Conservation (phyloP, 2,329 filamentous ascomycete genomes). For the Hypomyces perniciosus region DNA sequence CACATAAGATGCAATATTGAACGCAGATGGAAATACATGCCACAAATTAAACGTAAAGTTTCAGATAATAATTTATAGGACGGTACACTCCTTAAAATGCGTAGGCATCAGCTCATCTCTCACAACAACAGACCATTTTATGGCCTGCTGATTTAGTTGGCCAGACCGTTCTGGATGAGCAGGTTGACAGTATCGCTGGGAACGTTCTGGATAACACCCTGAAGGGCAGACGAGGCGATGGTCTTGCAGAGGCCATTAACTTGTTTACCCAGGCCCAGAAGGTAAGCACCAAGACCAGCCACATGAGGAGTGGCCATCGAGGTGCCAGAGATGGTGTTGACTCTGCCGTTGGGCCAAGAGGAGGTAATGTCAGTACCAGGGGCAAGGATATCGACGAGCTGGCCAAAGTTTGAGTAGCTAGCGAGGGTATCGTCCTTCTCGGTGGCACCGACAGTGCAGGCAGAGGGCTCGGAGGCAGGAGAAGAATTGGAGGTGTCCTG, state of each 20-base stretch:
- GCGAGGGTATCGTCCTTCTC: slow-evolving; percentile 32
- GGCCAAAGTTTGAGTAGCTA: slow-evolving; percentile 44
- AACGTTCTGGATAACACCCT: slow-evolving; percentile 34
- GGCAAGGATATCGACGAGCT: slow-evolving; percentile 35
- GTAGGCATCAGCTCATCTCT: not conserved
- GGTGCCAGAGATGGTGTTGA: slow-evolving; percentile 35
- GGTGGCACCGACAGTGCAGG: slow-evolving; percentile 45
- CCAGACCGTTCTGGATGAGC: slow-evolving; percentile 50
- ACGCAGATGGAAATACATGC: too few species aligned
- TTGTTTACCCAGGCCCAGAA: slow-evolving; percentile 36
- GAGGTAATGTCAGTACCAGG: slow-evolving; percentile 35
- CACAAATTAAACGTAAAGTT: too few species aligned
- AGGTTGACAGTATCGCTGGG: slow-evolving; percentile 43
- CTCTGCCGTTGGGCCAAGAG: slow-evolving; percentile 33
- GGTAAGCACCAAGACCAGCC: slow-evolving; percentile 33
- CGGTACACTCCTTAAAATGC: too few species aligned
- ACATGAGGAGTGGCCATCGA: slow-evolving; percentile 38
- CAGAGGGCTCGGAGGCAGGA: slow-evolving; percentile 38
- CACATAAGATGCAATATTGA: too few species aligned
- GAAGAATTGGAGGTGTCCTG: slow-evolving; percentile 37
- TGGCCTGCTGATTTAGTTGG: too few species aligned
- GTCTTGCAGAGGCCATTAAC: slow-evolving; percentile 42
- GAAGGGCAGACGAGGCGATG: slow-evolving; percentile 38
- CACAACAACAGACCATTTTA: too few species aligned
- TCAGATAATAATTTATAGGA: too few species aligned